These are phyloP conservation scores for Phaffia rhodozyma DNA, from an alignment of 1,284 basidiomycete species.

Conservation along the genomic window DNA sequence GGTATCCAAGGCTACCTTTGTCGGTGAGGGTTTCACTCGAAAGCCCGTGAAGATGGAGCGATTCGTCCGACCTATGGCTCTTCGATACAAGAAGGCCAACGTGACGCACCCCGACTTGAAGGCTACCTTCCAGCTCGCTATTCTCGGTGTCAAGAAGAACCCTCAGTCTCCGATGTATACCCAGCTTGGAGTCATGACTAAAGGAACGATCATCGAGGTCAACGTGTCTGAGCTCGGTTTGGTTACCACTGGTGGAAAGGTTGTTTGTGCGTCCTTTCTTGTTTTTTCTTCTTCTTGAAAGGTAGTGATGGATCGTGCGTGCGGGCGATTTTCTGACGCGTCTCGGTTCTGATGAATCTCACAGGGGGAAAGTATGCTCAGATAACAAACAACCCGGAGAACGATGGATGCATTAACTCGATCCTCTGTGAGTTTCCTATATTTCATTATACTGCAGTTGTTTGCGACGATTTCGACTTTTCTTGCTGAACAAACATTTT, in stretches of 20 bases:
- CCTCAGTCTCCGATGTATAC: constrained; percentile 98
- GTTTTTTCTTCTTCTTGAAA: background rate
- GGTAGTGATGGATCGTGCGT: background rate
- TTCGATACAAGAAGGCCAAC: constrained; percentile 96
- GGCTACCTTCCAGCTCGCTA: constrained; percentile 97
- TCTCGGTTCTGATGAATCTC: constrained; percentile 27
- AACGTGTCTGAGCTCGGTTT: constrained; percentile 95
- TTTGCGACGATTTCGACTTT: background rate
- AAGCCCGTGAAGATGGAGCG: constrained; percentile 99
- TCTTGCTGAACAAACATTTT: background rate
- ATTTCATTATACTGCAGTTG: background rate
- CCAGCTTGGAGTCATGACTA: constrained; percentile 83
- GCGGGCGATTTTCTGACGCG: background rate
- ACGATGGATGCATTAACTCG: constrained; percentile 92
- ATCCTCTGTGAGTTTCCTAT: constrained; percentile 55
- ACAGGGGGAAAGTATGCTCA: constrained; percentile 75
- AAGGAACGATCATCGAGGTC: constrained; percentile 96
- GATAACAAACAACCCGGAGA: constrained; percentile 91
- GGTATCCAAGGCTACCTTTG: constrained; percentile 99
- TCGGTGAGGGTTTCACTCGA: constrained; percentile 93
- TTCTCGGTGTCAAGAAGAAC: constrained; percentile 98
- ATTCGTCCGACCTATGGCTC: constrained; percentile 92
- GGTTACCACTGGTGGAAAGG: constrained; percentile 97
- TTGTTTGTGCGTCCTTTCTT: constrained; percentile 40
- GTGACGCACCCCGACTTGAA: constrained; percentile 97